phyloP scores from a whole-genome alignment of 2,329 filamentous ascomycete genomes.

The Whalleya microplaca region DNA sequence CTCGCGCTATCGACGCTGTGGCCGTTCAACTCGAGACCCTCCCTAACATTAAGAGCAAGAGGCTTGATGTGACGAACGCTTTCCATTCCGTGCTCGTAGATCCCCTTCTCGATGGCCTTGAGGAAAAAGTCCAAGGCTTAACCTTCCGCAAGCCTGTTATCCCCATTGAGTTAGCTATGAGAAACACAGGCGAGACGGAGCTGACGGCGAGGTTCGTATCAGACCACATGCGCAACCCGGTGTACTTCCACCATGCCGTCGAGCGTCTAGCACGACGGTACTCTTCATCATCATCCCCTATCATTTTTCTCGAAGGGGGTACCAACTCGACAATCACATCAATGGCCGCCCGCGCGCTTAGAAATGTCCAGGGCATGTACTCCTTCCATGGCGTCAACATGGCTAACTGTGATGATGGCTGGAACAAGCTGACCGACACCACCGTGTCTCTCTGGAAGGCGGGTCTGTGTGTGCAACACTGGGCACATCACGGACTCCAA shows the following conservation, averaged over 20 bases:
- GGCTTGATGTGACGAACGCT: slow-evolving; percentile 33
- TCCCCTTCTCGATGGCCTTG: slow-evolving; percentile 21
- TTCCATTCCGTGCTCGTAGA: slow-evolving; percentile 37
- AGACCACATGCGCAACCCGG: slow-evolving; percentile 38
- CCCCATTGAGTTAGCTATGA: slow-evolving; percentile 29
- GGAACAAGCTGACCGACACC: slow-evolving; percentile 28
- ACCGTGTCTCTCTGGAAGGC: slow-evolving; percentile 43
- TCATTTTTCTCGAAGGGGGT: slow-evolving; percentile 41
- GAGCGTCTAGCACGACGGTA: slow-evolving; percentile 28
- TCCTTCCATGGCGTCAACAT: slow-evolving; percentile 33
- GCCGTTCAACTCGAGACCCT: slow-evolving; percentile 19
- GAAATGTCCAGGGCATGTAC: slow-evolving; percentile 20
- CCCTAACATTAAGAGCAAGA: slow-evolving; percentile 17
- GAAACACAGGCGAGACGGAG: slow-evolving; percentile 1
- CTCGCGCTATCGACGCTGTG: slow-evolving; percentile 29
- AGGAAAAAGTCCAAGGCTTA: slow-evolving; percentile 20
- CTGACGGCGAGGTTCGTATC: slow-evolving; percentile 22
- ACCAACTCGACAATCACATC: slow-evolving; percentile 37
- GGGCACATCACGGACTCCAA: slow-evolving; percentile 41
- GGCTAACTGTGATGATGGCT: slow-evolving; percentile 20
- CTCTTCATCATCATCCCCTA: too few species aligned
- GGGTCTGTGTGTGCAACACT: slow-evolving; percentile 40
- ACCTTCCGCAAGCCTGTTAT: slow-evolving; percentile 28
- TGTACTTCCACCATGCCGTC: slow-evolving; percentile 39
- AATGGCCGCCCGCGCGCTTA: slow-evolving; percentile 39